Conservation (phyloP, 345 rosid species). For the Eucalyptus cloeziana region DNA sequence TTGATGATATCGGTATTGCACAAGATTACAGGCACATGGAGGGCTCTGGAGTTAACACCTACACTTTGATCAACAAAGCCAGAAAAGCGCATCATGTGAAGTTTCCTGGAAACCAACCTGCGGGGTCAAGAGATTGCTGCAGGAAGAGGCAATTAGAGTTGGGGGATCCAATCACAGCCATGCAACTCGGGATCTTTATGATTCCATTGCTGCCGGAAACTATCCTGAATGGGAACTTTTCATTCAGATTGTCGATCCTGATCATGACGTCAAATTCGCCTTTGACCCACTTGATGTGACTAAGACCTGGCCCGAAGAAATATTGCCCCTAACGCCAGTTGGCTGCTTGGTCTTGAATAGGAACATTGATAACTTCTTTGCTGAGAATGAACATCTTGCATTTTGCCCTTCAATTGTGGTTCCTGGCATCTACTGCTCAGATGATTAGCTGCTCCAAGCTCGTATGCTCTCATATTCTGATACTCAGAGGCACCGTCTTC, state of each 20-base stretch:
- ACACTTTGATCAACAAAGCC: constrained; percentile 68
- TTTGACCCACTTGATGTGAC: constrained; percentile 96
- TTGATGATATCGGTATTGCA: constrained; percentile 83
- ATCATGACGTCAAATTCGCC: constrained; percentile 61
- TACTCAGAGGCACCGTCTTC: constrained; percentile 99
- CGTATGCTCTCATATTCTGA: constrained; percentile 82
- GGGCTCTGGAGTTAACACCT: constrained; percentile 85
- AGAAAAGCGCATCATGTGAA: constrained; percentile 80
- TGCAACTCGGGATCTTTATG: constrained; percentile 55
- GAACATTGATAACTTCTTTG: constrained; percentile 91
- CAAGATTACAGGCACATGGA: constrained; percentile 97
- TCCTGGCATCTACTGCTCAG: constrained; percentile 82
- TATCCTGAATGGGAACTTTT: constrained; percentile 84
- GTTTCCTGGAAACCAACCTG: constrained; percentile 94
- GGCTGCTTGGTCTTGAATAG: constrained; percentile 89
- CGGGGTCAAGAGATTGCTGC: constrained; percentile 53
- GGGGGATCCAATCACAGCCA: constrained; percentile 98
- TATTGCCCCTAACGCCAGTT: constrained; percentile 83
- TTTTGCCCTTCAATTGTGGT: constrained; percentile 87
- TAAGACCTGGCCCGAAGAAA: constrained; percentile 94
- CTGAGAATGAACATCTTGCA: constrained; percentile 88
- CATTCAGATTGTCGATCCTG: constrained; percentile 80
- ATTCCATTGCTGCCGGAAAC: constrained; percentile 90
- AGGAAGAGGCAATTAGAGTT: constrained; percentile 78
- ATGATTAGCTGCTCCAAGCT: constrained; percentile 85